phyloP scores from a whole-genome alignment of 495 filamentous ascomycete genomes.

The Hypomontagnella submonticulosa region DNA sequence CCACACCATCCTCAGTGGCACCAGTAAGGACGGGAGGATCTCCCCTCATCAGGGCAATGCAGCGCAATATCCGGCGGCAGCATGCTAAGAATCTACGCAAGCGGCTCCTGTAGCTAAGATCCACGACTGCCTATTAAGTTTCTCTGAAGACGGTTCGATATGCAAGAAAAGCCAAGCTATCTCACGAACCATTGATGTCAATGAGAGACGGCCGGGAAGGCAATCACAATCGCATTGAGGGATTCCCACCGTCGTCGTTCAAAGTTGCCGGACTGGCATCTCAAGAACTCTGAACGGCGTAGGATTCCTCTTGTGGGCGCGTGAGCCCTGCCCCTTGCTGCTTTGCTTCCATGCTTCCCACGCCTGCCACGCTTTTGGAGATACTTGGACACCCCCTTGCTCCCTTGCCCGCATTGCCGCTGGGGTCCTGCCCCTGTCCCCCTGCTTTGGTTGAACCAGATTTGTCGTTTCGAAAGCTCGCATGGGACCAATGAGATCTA shows the following conservation, averaged over 20 bases:
- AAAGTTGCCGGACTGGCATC: not conserved
- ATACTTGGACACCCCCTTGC: constrained; percentile 22
- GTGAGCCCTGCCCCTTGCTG: constrained; percentile 42
- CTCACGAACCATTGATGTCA: not conserved
- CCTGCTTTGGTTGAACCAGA: constrained; percentile 43
- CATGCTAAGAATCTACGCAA: constrained; percentile 14
- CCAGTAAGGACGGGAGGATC: constrained; percentile 37
- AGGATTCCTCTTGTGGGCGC: constrained; percentile 29
- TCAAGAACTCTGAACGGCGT: not conserved
- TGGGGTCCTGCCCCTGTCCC: constrained; percentile 22
- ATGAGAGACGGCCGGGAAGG: not conserved
- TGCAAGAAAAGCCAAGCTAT: not conserved
- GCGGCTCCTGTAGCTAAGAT: constrained; percentile 1
- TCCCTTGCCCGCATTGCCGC: constrained; percentile 44
- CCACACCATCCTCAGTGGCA: constrained; percentile 37
- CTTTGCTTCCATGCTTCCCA: constrained; percentile 34
- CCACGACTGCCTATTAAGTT: not conserved
- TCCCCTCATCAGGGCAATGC: constrained; percentile 32
- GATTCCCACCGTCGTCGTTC: constrained; percentile 2
- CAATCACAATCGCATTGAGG: constrained; percentile 7
- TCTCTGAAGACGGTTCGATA: not conserved
- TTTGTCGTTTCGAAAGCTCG: constrained; percentile 37
- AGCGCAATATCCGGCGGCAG: constrained; percentile 26
- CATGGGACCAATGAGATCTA: constrained; percentile 44
- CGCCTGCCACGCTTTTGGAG: constrained; percentile 32